These are phyloP conservation scores for Angophora floribunda DNA, from an alignment of 345 rosid genomes.

Conservation along the genomic window DNA sequence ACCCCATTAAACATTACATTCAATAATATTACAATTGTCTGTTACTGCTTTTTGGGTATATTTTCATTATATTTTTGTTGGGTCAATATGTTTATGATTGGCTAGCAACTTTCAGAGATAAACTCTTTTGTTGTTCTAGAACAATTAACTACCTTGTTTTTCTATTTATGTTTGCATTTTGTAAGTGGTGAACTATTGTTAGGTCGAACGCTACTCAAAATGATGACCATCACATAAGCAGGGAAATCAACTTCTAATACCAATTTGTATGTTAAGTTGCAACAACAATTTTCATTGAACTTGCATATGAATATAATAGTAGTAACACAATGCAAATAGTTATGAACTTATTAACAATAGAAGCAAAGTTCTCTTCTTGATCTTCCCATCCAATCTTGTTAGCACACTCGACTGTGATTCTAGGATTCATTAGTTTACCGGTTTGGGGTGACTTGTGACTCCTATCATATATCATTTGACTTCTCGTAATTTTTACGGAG, in stretches of 20 bases:
- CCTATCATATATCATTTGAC: background rate
- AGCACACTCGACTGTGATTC: background rate
- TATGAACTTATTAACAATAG: background rate
- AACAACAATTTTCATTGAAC: background rate
- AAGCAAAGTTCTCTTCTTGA: background rate
- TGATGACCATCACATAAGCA: background rate
- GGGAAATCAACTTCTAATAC: background rate
- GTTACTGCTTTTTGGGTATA: background rate
- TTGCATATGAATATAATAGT: background rate
- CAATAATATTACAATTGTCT: background rate
- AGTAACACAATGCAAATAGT: background rate
- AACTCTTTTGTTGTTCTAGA: background rate
- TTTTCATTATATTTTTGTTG: background rate
- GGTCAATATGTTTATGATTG: background rate
- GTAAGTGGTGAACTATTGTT: background rate
- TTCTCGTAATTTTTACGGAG: background rate
- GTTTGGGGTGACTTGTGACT: background rate
- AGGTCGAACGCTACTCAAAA: background rate
- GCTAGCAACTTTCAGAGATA: background rate
- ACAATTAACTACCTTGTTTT: background rate
- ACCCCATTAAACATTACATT: constrained; percentile 6
- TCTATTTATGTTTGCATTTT: background rate
- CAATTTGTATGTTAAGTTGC: background rate
- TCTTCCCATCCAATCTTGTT: background rate
- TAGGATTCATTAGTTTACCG: background rate